Evolutionary conservation across 2,329 filamentous ascomycete genomes (phyloP).

Genomic region (Talaromyces sp.): DNA sequence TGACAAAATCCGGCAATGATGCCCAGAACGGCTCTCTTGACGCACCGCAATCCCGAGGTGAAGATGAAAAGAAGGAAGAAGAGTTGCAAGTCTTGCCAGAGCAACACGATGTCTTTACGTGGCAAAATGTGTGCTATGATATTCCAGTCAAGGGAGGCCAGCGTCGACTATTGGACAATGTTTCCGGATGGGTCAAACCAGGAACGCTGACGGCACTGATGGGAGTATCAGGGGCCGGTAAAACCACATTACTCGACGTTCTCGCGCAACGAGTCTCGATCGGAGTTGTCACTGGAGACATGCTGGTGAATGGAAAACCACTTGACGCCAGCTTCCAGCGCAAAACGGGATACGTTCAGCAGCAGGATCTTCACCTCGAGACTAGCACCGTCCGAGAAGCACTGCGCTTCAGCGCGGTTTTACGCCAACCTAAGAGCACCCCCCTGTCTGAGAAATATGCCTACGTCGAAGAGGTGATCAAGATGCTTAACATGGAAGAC

Average conservation of each 20-base stretch:
- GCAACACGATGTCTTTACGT: conserved; percentile 73
- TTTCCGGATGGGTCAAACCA: conserved; percentile 89
- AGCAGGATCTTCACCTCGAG: conserved; percentile 79
- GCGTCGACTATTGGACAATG: conserved; percentile 71
- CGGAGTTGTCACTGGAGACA: conserved; percentile 80
- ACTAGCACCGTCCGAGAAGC: conserved; percentile 84
- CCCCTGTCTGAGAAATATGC: conserved; percentile 68
- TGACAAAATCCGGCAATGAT: conserved; percentile 14
- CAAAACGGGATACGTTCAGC: conserved; percentile 56
- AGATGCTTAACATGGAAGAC: conserved; percentile 79
- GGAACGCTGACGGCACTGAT: conserved; percentile 84
- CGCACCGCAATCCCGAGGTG: conserved; percentile 6
- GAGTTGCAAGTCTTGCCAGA: conserved; percentile 39
- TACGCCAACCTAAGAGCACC: conserved; percentile 73
- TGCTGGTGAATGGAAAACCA: conserved; percentile 67
- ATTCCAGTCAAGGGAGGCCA: conserved; percentile 69
- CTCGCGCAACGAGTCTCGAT: conserved; percentile 77
- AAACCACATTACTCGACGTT: conserved; percentile 81
- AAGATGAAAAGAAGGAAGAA: conserved; percentile 9
- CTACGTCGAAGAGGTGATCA: conserved; percentile 76
- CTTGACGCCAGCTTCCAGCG: conserved; percentile 49
- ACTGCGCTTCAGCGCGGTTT: conserved; percentile 73
- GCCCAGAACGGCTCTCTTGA: conserved; percentile 13
- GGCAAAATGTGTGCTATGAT: conserved; percentile 75
- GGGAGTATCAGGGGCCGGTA: conserved; percentile 84